Percentiles rank a stretch among this genome's conserved stretches.
phyloP scores from a whole-genome alignment of 106 monocot genomes.

The Apostasia shenzhenica region DNA sequence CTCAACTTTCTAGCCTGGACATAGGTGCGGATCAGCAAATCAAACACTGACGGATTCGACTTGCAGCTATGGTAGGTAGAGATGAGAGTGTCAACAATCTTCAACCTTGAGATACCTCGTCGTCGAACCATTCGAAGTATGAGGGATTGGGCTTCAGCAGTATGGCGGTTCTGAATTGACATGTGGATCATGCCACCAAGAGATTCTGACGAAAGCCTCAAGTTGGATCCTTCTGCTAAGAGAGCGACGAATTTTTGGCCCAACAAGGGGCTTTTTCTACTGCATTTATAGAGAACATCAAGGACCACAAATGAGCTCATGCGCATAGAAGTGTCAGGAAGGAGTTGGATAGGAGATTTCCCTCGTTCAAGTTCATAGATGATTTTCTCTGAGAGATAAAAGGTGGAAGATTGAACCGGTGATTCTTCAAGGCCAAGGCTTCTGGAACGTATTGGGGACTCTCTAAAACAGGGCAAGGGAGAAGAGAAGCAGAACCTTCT shows the following conservation, averaged over 20 bases:
- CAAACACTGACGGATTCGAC: slow-evolving; percentile 34
- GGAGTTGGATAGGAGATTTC: slow-evolving; percentile 5
- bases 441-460: neutral
- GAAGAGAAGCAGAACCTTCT: neutral
- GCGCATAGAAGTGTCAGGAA: neutral
- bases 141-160: slow-evolving; percentile 57
- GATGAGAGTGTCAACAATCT: slow-evolving; percentile 41
- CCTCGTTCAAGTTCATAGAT: slow-evolving; percentile 18
- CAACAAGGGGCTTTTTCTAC: neutral
- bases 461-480: neutral
- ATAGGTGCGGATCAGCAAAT: slow-evolving; percentile 76
- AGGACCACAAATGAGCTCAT: slow-evolving; percentile 17
- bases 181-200: slow-evolving; percentile 51
- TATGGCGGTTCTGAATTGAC: slow-evolving; percentile 20
- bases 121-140: slow-evolving; percentile 77
- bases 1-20: slow-evolving; percentile 77
- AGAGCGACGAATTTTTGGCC: slow-evolving; percentile 29
- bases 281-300: slow-evolving; percentile 23
- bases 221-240: slow-evolving; percentile 5
- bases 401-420: neutral
- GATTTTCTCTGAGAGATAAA: slow-evolving; percentile 9
- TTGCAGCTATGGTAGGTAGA: slow-evolving; percentile 7
- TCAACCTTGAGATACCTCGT: slow-evolving; percentile 33
- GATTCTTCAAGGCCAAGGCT: neutral
- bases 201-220: slow-evolving; percentile 28